Base-by-base conservation (phyloP, 805 yeast genomes). In the Jamesozyma jinghongensis region DNA sequence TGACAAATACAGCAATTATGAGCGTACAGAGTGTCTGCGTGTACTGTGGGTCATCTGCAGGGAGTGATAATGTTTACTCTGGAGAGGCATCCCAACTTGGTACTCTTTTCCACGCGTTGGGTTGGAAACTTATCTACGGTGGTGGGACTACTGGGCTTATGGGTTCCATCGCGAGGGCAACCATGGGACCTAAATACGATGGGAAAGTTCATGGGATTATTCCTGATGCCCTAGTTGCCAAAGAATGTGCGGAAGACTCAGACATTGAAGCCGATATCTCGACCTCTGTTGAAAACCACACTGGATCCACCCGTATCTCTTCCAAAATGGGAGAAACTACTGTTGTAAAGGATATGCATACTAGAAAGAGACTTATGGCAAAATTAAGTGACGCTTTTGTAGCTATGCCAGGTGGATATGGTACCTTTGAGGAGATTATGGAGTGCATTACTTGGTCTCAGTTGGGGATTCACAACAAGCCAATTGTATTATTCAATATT, bases 371-470 rank as follows among this genome's bases (percentile, higher is more conserved):
- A 58, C 52, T 82, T 68, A 86, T 86, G 95, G 94, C 87, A 22
- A 71, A 74, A 54, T 88, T 82, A 59, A 80, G 90, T n/a, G 77
- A 77, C 50, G 94, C 90, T 0, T 86, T 86, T 61, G 75, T 86
- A 34, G 94, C 95, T 0, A 70, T 86, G 66, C 95, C 95, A 12
- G 95, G 95, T 47, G 95, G 95, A 2, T 85, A 78, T 58, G 95
- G 95, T 38, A 85, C 94, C 6, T 64, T 85, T 56, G 95, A 86
- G 62, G 95, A 86, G 64, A 69, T 86, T 46, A 79, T 85, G 80
- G 95, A 86, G 66, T 81, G 85, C 41, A 81, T 82, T 44, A 86
- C 95, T 3, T 86, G 95, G 95, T 77, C 79, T 37, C 95, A 86
- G 67, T 70, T 86, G 52, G 92, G 88, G 27, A 85, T 86, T 49